These are phyloP conservation scores for Aspergillus luchuensis DNA, from an alignment of 2,329 filamentous ascomycete genomes.

Conservation along the genomic window DNA sequence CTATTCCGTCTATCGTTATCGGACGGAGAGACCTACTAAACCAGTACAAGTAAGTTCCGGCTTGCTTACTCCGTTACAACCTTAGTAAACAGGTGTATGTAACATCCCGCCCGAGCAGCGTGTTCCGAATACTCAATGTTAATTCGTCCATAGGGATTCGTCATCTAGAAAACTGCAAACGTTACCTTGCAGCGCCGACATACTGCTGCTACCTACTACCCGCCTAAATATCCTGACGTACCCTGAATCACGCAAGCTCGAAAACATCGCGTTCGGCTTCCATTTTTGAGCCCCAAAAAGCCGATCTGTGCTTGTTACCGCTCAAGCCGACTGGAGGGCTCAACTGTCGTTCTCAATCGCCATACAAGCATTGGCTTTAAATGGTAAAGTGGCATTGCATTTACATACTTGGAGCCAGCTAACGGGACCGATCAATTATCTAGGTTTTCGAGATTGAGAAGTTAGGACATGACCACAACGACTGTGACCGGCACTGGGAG, in stretches of 20 bases:
- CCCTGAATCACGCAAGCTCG: neutral
- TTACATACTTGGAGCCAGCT: neutral
- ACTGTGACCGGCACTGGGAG: constrained; percentile 43
- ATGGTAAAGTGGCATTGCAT: neutral
- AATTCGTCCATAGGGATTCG: constrained; percentile 1
- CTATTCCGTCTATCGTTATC: neutral
- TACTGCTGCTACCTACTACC: neutral
- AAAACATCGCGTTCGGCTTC: neutral
- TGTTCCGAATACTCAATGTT: neutral
- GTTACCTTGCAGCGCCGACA: neutral
- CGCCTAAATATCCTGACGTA: neutral
- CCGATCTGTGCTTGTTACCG: neutral
- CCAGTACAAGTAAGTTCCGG: neutral
- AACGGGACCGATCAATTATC: neutral
- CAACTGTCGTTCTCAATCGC: neutral
- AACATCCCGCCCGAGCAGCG: neutral
- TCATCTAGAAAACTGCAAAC: constrained; percentile 1
- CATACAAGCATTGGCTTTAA: neutral
- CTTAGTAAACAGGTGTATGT: neutral
- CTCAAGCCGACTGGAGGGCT: neutral
- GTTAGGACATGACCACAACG: constrained; percentile 42
- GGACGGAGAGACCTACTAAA: neutral
- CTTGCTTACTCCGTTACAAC: neutral
- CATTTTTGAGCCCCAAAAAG: too few species aligned
- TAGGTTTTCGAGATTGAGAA: neutral